phyloP scores from a whole-genome alignment of 106 monocot species.

The Acorus gramineus region DNA sequence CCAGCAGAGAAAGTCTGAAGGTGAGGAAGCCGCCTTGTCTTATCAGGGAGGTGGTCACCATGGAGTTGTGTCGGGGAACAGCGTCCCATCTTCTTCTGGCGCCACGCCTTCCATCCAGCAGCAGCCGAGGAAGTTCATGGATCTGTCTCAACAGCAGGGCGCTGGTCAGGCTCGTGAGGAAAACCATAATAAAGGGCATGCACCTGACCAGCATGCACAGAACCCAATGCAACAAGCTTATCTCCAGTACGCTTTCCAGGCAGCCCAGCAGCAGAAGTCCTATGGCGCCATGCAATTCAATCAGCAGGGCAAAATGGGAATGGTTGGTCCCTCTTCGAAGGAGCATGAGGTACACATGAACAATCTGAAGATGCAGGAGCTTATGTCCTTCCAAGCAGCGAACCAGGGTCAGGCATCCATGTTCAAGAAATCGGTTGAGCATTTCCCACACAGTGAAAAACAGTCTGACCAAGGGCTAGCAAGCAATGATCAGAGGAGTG shows the following conservation, averaged over 20 bases:
- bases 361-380: conserved; percentile 72
- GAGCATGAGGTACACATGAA: conserved; percentile 35
- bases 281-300: conserved; percentile 34
- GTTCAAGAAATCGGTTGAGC: conserved; percentile 32
- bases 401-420: conserved; percentile 29
- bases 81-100: conserved; percentile 49
- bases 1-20: conserved; percentile 52
- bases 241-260: conserved; percentile 55
- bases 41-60: conserved; percentile 42
- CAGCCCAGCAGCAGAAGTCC: conserved; percentile 57
- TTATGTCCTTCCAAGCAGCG: conserved; percentile 43
- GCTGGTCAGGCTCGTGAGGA: conserved; percentile 23
- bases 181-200: conserved; percentile 32
- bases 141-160: conserved; percentile 21
- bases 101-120: conserved; percentile 15
- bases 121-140: conserved; percentile 18
- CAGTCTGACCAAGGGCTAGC: conserved; percentile 25
- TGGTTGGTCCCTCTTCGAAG: conserved; percentile 25
- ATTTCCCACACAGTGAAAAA: conserved; percentile 24
- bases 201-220: conserved; percentile 27
- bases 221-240: conserved; percentile 63
- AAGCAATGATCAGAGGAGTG: conserved; percentile 36
- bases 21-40: conserved; percentile 23
- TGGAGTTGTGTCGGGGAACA: conserved; percentile 29
- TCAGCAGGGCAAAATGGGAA: conserved; percentile 39